Evolutionary conservation across 192 early-diverging fungal genomes (phyloP).

Genomic region (Podila epicladia): DNA sequence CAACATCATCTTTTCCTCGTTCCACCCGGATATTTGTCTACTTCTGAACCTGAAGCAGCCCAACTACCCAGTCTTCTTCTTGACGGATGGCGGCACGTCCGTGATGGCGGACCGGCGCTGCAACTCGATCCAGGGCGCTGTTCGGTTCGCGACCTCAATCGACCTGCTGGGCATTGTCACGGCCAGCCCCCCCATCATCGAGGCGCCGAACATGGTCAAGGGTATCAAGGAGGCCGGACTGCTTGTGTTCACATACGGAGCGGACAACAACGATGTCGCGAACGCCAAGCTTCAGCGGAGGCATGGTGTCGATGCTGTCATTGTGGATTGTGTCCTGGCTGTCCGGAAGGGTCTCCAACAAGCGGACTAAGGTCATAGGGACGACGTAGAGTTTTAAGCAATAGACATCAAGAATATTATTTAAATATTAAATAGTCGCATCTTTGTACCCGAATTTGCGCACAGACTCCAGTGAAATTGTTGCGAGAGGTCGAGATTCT

Average conservation of each 20-base stretch:
- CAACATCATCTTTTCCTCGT: conserved; percentile 91
- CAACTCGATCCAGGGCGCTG: conserved; percentile 83
- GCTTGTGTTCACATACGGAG: conserved; percentile 85
- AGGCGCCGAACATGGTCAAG: conserved; percentile 75
- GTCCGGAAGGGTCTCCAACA: conserved; percentile 58
- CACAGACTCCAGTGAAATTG: no score
- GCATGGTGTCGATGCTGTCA: conserved; percentile 90
- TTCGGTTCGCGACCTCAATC: conserved; percentile 77
- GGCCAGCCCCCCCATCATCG: conserved; percentile 74
- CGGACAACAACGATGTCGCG: conserved; percentile 77
- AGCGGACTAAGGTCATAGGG: not conserved
- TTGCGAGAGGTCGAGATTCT: no score
- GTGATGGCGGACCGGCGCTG: conserved; percentile 81
- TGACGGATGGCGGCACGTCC: conserved; percentile 84
- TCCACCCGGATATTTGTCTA: conserved; percentile 90
- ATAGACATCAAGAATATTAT: not conserved
- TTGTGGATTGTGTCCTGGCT: conserved; percentile 75
- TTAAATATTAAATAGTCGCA: not conserved
- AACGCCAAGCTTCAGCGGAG: conserved; percentile 76
- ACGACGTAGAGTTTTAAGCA: not conserved
- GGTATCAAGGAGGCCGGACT: conserved; percentile 78
- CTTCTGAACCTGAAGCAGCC: conserved; percentile 88
- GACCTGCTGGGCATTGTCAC: conserved; percentile 86
- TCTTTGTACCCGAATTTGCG: no score
- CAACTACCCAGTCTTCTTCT: conserved; percentile 90